phyloP scores from a whole-genome alignment of 805 yeast species.

The Vanderwaltozyma verrucispora region DNA sequence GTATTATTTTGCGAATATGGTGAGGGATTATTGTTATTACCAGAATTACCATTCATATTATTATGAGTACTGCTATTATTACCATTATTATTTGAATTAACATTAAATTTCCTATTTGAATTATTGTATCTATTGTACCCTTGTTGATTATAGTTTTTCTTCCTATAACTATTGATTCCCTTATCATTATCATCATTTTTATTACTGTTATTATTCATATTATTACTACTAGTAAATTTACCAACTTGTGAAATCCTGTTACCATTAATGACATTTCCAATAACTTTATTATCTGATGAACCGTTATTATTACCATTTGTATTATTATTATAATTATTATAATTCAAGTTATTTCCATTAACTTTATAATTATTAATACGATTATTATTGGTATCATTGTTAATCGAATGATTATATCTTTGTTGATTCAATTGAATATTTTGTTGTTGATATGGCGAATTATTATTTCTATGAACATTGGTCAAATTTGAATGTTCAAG shows the following conservation, averaged over 20 bases:
- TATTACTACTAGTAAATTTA: not conserved
- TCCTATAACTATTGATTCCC: not conserved
- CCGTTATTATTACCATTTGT: constrained; percentile 2
- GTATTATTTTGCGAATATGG: constrained; percentile 4
- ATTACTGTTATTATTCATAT: not conserved
- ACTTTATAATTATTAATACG: constrained; percentile 1
- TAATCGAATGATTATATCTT: constrained; percentile 1
- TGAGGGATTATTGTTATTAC: not conserved
- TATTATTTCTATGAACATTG: constrained; percentile 9
- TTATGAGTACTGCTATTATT: constrained; percentile 1
- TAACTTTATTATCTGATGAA: not conserved
- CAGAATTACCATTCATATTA: not conserved
- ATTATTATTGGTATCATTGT: not conserved
- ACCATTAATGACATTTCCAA: not conserved
- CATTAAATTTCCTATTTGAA: constrained; percentile 4
- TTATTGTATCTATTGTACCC: constrained; percentile 5
- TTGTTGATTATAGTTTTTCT: constrained; percentile 1
- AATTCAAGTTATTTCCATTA: not conserved
- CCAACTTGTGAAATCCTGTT: not conserved
- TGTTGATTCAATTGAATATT: constrained; percentile 1
- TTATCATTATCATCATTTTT: not conserved
- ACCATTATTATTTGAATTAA: constrained; percentile 9
- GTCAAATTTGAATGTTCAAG: constrained; percentile 19
- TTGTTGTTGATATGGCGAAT: constrained; percentile 4
- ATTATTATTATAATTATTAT: constrained; percentile 3